Conservation (phyloP, 2,329 filamentous ascomycete genomes). For the Colletotrichum cuscutae region DNA sequence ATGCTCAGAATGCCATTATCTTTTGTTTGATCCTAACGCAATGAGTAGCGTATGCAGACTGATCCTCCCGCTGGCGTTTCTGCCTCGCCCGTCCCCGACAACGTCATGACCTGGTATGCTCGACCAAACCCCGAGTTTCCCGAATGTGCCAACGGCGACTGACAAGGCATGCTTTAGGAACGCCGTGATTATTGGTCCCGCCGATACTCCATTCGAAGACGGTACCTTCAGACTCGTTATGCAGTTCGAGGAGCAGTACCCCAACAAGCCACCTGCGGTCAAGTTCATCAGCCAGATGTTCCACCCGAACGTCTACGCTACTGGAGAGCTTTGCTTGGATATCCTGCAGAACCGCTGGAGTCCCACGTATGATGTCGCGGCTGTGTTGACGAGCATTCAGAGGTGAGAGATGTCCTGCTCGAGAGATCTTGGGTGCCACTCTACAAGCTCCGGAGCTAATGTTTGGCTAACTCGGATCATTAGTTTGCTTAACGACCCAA, state of each 20-base stretch:
- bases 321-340: constrained; percentile 94
- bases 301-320: constrained; percentile 98
- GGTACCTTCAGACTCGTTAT: constrained; percentile 97
- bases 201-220: constrained; percentile 97
- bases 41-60: constrained; percentile 91
- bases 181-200: constrained; percentile 96
- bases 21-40: constrained; percentile 9
- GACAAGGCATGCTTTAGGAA: constrained; percentile 71
- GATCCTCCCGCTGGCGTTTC: constrained; percentile 97
- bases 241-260: constrained; percentile 99
- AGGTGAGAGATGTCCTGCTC: constrained; percentile 67
- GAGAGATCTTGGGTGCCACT: background rate
- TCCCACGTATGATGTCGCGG: constrained; percentile 97
- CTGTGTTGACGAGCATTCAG: constrained; percentile 96
- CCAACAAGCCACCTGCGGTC: constrained; percentile 96
- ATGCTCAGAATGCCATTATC: background rate
- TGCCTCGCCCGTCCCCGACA: constrained; percentile 93
- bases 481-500: constrained; percentile 95
- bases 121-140: background rate
- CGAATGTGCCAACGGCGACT: background rate
- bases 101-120: constrained; percentile 93
- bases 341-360: constrained; percentile 99
- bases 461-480: background rate
- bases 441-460: background rate
- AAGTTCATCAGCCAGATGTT: constrained; percentile 99